phyloP scores from a whole-genome alignment of 164 flowering plant species.

The Litsea cubeba region DNA sequence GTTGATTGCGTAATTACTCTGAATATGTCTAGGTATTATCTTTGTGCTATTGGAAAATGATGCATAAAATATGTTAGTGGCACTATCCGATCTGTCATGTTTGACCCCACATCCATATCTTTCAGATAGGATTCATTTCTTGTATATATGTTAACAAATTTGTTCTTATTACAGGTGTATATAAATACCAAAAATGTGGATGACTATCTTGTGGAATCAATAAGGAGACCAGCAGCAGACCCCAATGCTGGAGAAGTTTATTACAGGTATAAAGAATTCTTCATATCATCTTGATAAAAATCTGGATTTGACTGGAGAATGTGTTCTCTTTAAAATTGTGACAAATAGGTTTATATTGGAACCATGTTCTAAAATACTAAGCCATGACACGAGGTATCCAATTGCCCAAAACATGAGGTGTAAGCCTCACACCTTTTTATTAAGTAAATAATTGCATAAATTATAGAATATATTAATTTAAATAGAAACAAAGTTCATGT shows the following conservation, averaged over 20 bases:
- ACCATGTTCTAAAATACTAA: too few species aligned
- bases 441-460: too few species aligned
- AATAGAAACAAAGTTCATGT: not conserved
- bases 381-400: too few species aligned
- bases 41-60: not conserved
- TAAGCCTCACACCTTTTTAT: too few species aligned
- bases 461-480: too few species aligned
- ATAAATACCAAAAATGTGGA: slow-evolving; percentile 80
- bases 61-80: not conserved
- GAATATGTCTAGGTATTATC: not conserved
- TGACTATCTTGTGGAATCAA: slow-evolving; percentile 90
- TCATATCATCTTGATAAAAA: too few species aligned
- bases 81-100: not conserved
- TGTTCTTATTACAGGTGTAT: slow-evolving; percentile 55
- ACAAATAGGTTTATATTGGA: too few species aligned
- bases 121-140: not conserved
- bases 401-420: too few species aligned
- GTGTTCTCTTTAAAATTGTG: too few species aligned
- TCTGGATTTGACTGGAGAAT: too few species aligned
- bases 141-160: not conserved
- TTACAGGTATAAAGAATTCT: slow-evolving; percentile 56
- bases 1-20: too few species aligned
- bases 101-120: not conserved
- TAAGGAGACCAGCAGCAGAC: slow-evolving; percentile 73
- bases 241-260: slow-evolving; percentile 98